Evolutionary conservation across 352 stramenopile genomes (phyloP).

Genomic region (Pythium aristosporum): DNA sequence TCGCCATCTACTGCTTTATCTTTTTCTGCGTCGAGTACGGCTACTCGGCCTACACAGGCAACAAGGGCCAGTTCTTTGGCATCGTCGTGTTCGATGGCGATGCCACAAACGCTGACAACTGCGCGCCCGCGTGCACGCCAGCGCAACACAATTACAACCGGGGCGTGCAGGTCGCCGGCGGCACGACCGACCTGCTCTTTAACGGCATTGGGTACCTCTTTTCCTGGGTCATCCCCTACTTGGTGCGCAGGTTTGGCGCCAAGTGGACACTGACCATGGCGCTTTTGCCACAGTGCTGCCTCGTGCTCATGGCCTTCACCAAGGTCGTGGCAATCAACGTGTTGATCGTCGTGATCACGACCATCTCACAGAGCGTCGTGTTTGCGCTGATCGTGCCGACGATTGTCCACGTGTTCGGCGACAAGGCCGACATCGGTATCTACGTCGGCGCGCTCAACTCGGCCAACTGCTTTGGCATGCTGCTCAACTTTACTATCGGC

Average conservation of each 20-base stretch:
- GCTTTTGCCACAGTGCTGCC: conserved; percentile 39
- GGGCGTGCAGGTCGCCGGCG: conserved; percentile 43
- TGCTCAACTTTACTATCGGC: neutral
- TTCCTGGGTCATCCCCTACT: conserved; percentile 19
- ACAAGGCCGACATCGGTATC: neutral
- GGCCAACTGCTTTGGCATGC: neutral
- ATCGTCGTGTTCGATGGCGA: conserved; percentile 33
- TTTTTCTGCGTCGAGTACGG: conserved; percentile 47
- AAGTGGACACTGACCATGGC: conserved; percentile 29
- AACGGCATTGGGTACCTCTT: conserved; percentile 39
- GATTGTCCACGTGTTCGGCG: neutral
- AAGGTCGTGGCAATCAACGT: conserved; percentile 36
- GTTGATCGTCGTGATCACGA: conserved; percentile 39
- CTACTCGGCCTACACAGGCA: conserved; percentile 52
- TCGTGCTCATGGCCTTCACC: conserved; percentile 49
- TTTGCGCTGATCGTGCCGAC: neutral
- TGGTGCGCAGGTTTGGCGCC: conserved; percentile 24
- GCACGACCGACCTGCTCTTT: conserved; percentile 30
- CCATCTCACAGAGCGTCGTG: neutral
- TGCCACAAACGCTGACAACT: conserved; percentile 24
- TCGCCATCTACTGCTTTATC: conserved; percentile 39
- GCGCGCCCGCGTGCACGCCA: conserved; percentile 32
- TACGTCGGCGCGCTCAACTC: conserved; percentile 1
- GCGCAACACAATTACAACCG: conserved; percentile 40
- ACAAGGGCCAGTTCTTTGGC: conserved; percentile 55